These are phyloP conservation scores for Xerocomus potaroensis DNA, from an alignment of 768 basidiomycete species.

Conservation along the genomic window DNA sequence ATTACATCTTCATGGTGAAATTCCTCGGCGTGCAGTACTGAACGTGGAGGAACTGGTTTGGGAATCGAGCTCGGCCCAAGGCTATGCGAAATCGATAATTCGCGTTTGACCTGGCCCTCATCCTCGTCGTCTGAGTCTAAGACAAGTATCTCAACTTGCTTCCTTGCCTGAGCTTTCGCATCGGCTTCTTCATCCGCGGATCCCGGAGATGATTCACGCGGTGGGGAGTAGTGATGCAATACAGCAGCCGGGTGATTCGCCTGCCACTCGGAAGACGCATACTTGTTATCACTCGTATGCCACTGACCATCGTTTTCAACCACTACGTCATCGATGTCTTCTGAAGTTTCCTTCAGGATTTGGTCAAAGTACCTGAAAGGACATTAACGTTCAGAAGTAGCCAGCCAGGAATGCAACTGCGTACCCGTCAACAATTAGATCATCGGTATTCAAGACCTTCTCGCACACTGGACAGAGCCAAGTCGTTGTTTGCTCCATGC, in stretches of 20 bases:
- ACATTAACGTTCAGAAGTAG: neutral
- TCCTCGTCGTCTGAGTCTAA: constrained; percentile 76
- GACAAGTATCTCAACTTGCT: constrained; percentile 58
- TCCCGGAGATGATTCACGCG: constrained; percentile 24
- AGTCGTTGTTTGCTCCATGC: constrained; percentile 96
- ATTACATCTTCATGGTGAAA: constrained; percentile 56
- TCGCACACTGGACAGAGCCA: constrained; percentile 96
- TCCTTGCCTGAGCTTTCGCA: constrained; percentile 42
- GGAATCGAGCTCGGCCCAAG: constrained; percentile 37
- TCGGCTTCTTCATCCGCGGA: constrained; percentile 29
- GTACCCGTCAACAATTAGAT: constrained; percentile 91
- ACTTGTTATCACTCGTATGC: constrained; percentile 89
- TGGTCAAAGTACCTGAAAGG: constrained; percentile 74
- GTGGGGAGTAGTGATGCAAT: constrained; percentile 25
- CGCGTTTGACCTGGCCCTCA: constrained; percentile 69
- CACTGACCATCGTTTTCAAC: constrained; percentile 94
- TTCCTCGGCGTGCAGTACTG: constrained; percentile 22
- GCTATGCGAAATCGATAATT: constrained; percentile 63
- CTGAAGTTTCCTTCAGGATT: constrained; percentile 74
- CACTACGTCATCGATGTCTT: constrained; percentile 85
- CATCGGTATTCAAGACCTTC: constrained; percentile 66
- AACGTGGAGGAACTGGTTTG: constrained; percentile 21
- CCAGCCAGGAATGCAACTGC: constrained; percentile 15
- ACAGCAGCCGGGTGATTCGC: constrained; percentile 42
- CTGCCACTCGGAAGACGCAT: constrained; percentile 71